Conservation (phyloP, 2,329 filamentous ascomycete genomes). For the Scleromitrula shiraiana region DNA sequence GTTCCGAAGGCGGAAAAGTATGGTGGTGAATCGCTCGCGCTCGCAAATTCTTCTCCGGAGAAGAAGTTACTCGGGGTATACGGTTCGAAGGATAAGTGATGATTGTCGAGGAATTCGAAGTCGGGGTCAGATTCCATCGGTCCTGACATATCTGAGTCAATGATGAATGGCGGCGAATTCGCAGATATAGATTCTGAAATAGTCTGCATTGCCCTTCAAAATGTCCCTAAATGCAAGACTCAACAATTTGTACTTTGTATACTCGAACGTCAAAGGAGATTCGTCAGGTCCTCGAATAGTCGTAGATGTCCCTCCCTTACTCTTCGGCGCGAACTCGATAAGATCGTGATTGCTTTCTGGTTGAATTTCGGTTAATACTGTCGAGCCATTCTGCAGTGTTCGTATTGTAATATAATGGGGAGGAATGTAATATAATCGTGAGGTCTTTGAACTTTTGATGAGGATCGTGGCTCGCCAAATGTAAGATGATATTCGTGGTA, state of each 20-base stretch:
- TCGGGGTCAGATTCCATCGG: slow-evolving; percentile 28
- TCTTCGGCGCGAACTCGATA: background rate
- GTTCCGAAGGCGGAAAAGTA: slow-evolving; percentile 23
- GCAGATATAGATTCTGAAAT: slow-evolving; percentile 23
- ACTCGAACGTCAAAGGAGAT: slow-evolving; percentile 1
- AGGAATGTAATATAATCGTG: background rate
- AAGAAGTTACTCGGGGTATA: slow-evolving; percentile 28
- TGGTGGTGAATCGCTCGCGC: slow-evolving; percentile 19
- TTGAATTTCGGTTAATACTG: background rate
- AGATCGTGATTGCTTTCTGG: background rate
- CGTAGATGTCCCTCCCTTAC: background rate
- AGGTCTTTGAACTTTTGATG: background rate
- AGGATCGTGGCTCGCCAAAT: slow-evolving; percentile 4
- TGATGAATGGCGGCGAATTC: slow-evolving; percentile 29
- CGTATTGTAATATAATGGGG: background rate
- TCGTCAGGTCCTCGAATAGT: background rate
- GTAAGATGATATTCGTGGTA: background rate
- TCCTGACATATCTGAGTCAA: slow-evolving; percentile 31
- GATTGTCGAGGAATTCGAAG: slow-evolving; percentile 32
- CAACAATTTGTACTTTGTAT: slow-evolving; percentile 2
- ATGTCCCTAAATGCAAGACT: slow-evolving; percentile 4
- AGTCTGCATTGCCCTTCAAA: slow-evolving; percentile 21
- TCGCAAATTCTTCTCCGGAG: slow-evolving; percentile 23
- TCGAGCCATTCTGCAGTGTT: slow-evolving; percentile 1
- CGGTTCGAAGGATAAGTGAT: slow-evolving; percentile 25